Percentiles rank a stretch among this genome's conserved stretches.
phyloP scores from a whole-genome alignment of 257 asterid genomes.

The Nicotiana sylvestris region DNA sequence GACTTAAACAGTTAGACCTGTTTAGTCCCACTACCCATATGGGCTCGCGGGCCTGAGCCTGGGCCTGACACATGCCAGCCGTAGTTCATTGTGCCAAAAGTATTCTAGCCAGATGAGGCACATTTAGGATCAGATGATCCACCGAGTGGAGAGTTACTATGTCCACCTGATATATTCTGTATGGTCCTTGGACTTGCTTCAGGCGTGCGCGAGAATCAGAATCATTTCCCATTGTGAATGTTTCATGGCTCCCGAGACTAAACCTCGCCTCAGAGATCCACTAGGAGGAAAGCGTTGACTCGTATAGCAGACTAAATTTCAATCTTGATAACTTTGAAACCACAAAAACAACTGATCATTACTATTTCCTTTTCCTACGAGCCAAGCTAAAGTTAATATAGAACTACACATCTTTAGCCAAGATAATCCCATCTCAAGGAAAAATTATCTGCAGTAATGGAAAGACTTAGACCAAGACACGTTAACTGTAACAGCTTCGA shows the following conservation, averaged over 20 bases:
- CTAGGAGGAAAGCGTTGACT: constrained; percentile 23
- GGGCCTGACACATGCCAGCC: no score
- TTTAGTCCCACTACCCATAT: no score
- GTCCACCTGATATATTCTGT: constrained; percentile 50
- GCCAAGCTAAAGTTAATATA: background rate
- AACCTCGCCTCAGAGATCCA: constrained; percentile 67
- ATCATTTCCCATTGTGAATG: constrained; percentile 27
- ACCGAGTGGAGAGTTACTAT: constrained; percentile 50
- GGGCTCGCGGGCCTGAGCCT: no score
- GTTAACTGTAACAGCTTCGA: background rate
- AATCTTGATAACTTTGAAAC: background rate
- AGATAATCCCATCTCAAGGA: background rate
- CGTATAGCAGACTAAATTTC: background rate
- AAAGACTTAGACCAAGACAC: constrained; percentile 13
- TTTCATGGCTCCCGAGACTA: constrained; percentile 4
- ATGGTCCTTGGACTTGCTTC: constrained; percentile 63
- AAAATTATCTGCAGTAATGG: background rate
- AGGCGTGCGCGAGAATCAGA: constrained; percentile 63
- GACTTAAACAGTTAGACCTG: no score
- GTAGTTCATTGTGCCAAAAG: constrained; percentile 38
- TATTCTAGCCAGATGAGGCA: constrained; percentile 26
- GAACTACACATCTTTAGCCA: background rate
- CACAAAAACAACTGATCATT: background rate
- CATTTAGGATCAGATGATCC: constrained; percentile 62
- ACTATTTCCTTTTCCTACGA: background rate